Evolutionary conservation across 257 asterid species (phyloP).

Genomic region (Capsicum rhomboideum): DNA sequence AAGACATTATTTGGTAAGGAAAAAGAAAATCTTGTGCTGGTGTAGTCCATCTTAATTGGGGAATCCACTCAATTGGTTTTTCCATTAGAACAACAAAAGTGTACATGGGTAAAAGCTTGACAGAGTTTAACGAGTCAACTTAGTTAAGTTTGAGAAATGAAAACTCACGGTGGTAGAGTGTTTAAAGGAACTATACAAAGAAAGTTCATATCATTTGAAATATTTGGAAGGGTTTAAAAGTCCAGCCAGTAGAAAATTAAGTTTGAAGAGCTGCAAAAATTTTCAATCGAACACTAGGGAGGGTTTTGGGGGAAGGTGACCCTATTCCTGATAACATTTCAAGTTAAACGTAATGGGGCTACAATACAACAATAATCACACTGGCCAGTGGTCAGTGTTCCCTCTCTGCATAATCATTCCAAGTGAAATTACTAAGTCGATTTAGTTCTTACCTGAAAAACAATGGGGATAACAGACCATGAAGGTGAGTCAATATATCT

Average conservation of each 20-base stretch:
- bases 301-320: not conserved
- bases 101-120: not conserved
- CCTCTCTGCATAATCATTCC: not conserved
- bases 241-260: not conserved
- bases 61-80: not conserved
- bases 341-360: not conserved
- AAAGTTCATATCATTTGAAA: not conserved
- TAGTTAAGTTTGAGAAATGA: not conserved
- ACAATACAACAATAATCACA: not conserved
- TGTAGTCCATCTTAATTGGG: not conserved
- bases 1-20: not conserved
- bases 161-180: not conserved
- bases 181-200: not conserved
- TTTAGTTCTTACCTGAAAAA: slow-evolving; percentile 61
- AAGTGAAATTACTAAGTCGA: not conserved
- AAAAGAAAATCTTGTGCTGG: not conserved
- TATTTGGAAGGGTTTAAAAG: not conserved
- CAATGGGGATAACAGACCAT: slow-evolving; percentile 73
- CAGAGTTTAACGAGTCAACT: not conserved
- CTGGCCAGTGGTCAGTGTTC: not conserved
- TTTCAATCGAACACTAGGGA: not conserved
- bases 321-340: not conserved
- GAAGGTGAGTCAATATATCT: slow-evolving; percentile 64
- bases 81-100: not conserved
- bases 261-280: not conserved